Conservation (phyloP, 2,329 filamentous ascomycete genomes). For the Penicillium nordicum region DNA sequence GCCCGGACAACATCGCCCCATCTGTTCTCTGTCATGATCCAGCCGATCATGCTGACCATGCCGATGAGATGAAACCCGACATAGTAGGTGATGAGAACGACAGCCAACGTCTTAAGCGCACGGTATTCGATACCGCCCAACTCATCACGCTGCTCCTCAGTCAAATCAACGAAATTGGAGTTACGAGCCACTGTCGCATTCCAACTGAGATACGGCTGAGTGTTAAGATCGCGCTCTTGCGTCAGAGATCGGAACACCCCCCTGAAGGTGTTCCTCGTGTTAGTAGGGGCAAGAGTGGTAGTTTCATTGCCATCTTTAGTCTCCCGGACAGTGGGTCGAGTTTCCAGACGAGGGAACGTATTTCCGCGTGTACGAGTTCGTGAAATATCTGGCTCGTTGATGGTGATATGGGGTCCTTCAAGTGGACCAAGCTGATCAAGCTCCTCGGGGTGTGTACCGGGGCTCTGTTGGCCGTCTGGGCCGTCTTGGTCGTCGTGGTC, state of each 20-base stretch:
- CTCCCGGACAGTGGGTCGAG: constrained; percentile 33
- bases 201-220: constrained; percentile 89
- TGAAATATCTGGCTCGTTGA: constrained; percentile 45
- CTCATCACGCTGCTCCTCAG: constrained; percentile 88
- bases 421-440: constrained; percentile 26
- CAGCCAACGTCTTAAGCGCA: constrained; percentile 77
- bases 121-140: constrained; percentile 95
- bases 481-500: constrained; percentile 22
- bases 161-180: constrained; percentile 83
- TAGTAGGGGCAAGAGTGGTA: constrained; percentile 22
- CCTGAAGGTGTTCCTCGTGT: constrained; percentile 32
- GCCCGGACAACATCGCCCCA: constrained; percentile 65
- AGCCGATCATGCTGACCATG: constrained; percentile 70
- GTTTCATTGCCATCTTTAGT: constrained; percentile 30
- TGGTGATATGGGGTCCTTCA: constrained; percentile 44
- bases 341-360: constrained; percentile 40
- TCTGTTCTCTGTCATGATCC: constrained; percentile 64
- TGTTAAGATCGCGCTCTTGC: constrained; percentile 42
- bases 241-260: constrained; percentile 37
- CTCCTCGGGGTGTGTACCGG: constrained; percentile 14
- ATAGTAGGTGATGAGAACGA: constrained; percentile 76
- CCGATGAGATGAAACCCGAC: constrained; percentile 78
- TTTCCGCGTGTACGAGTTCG: constrained; percentile 34
- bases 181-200: constrained; percentile 90
- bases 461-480: neutral